phyloP scores from a whole-genome alignment of 176 grass and related monocot species.

The Neostapfia colusana region DNA sequence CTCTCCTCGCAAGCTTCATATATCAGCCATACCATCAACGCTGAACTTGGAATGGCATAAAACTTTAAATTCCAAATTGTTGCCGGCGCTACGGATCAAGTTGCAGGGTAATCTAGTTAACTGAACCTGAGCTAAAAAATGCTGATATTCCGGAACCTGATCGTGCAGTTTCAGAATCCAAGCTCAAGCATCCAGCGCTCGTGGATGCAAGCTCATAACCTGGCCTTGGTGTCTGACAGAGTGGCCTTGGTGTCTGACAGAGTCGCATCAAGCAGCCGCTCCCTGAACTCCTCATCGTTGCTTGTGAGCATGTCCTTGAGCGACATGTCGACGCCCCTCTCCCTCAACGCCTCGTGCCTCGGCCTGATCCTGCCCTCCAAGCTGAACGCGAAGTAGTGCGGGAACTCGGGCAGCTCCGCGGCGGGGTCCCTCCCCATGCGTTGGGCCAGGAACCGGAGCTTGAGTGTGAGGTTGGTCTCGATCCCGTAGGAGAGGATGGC shows the following conservation, averaged over 20 bases:
- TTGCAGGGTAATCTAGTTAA: background rate
- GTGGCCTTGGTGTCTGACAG: no score
- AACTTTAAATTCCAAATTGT: slow-evolving; percentile 3
- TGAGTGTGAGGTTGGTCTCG: slow-evolving; percentile 64
- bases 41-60: slow-evolving; percentile 6
- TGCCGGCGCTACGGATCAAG: background rate
- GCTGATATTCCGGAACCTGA: background rate
- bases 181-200: background rate
- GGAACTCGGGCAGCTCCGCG: slow-evolving; percentile 59
- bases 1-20: background rate
- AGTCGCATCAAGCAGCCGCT: slow-evolving; percentile 32
- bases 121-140: slow-evolving; percentile 1
- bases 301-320: slow-evolving; percentile 67
- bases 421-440: slow-evolving; percentile 44
- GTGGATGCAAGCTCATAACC: slow-evolving; percentile 14
- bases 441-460: slow-evolving; percentile 51
- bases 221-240: background rate
- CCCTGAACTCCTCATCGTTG: slow-evolving; percentile 63
- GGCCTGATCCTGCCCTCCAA: slow-evolving; percentile 70
- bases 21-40: slow-evolving; percentile 6
- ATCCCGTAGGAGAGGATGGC: slow-evolving; percentile 75
- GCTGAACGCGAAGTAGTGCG: slow-evolving; percentile 85
- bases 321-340: slow-evolving; percentile 42
- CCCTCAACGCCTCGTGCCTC: slow-evolving; percentile 40
- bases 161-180: background rate